phyloP scores from a whole-genome alignment of 73 alveolate species.

The Breviolum minutum region DNA sequence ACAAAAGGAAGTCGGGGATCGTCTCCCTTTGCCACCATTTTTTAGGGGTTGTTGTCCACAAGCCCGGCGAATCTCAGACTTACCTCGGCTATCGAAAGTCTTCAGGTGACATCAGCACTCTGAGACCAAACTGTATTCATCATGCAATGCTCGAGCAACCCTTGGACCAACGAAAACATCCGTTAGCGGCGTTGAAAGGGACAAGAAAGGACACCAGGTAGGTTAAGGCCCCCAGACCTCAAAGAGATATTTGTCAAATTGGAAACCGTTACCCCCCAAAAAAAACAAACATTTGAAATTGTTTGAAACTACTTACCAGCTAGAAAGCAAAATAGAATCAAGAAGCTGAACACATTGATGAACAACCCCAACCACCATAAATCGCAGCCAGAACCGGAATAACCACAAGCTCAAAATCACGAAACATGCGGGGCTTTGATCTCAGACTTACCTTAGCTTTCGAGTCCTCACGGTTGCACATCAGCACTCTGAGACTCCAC shows the following conservation, averaged over 20 bases:
- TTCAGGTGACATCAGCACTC: neutral
- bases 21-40: no score
- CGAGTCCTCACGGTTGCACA: neutral
- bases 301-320: no score
- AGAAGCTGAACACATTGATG: no score
- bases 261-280: neutral
- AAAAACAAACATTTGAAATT: no score
- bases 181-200: no score
- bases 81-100: slow-evolving; percentile 11
- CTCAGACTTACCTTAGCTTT: slow-evolving; percentile 44
- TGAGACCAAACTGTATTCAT: neutral
- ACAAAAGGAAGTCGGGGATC: no score
- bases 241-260: no score
- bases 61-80: neutral
- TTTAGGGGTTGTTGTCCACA: no score
- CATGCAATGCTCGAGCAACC: slow-evolving; percentile 10
- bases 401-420: neutral
- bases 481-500: slow-evolving; percentile 39
- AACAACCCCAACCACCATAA: no score
- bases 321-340: no score
- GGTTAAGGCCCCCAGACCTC: no score
- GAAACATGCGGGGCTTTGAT: neutral
- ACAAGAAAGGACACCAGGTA: neutral
- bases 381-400: neutral
- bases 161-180: no score